Base-by-base conservation (phyloP, 2,329 filamentous ascomycete species). In the Monosporascus ibericus region DNA sequence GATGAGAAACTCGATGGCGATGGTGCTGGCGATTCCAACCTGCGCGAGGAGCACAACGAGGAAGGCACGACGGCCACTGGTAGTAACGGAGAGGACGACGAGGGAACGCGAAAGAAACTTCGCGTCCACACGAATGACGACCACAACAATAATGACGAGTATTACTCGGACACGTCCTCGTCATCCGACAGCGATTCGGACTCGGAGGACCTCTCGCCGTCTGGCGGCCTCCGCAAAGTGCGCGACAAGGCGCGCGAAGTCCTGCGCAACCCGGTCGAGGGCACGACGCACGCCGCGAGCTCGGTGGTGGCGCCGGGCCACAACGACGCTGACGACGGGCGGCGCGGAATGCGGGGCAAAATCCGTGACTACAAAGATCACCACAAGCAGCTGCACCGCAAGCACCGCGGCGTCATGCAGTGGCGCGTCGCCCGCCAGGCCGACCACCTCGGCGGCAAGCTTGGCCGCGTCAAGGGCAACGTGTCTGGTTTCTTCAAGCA, bases 361-460 rank as follows among this genome's bases (percentile, higher is more conserved):
- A 54, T 83, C 46, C 78, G 75, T 52, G 84, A 87, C 54, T 87
- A 84, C 63, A 81, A 78, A 63, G 73, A 75, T 52, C 73, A 84
- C 58, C 72, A 77, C 57, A 80, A 78, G 66, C 75, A 80, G 55
- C 69, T 87, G 57, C 84, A 88, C 66, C 72, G 85, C 48, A 78
- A 80, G 63, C 84, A 90, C 62, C 71, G 84, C 22, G 87, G 87
- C 0, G 64, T 87, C 40, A 90, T 90, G 87, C 87, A 90, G 69
- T 90, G 85, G 82, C 71, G 75, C n/a, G 73, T 71, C 15, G 72
- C 72, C n/a, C 72, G 74, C 66, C 78, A 62, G 78, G 68, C 73
- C 54, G 74, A 78, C 59, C 70, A 78, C 75, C 20, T 73, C 73
- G 65, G 82, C 68, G 50, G 69, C 73, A 79, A 84, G 60, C 57